Evolutionary conservation across 2,329 filamentous ascomycete species (phyloP), one percentile per base, ranked within the genome.

Genomic region (Aureobasidium sp.): DNA sequence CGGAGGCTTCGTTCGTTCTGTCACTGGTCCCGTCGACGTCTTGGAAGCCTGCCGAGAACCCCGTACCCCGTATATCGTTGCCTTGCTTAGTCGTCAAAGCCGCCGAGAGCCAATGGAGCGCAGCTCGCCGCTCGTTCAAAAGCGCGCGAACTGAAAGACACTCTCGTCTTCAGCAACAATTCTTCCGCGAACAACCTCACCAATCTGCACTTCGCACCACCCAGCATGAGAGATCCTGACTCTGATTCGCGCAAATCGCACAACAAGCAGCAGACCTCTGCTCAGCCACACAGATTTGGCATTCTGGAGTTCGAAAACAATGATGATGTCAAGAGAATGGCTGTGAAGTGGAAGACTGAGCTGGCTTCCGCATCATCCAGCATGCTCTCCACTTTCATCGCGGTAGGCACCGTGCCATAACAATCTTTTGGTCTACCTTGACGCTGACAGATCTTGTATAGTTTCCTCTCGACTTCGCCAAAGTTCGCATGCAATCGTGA

Each of bases 381-480:
- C 74, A 81, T 92, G 67, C 80, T 93, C 62, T 91, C 88, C 41
- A 94, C 90, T 46, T 82, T 91, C 71, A 81, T 83, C 67, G 88
- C 90, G n/a, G 81, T 83, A 71, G 39, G 36, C 24, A n/a, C 24
- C 13, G 47, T 20, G 15, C 32, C 29, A 44, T 41, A 20, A 6
- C 12, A 17, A 29, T n/a, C 36, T 20, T 56, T 15, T 13, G 20
- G 12, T 26, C 32, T 29, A 24, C 47, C 44, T 39, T 15, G 20
- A 50, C 36, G 59, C 50, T 59, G 48, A 66, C 44, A 20, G 15
- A 34, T n/a, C 39, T 47, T 37, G 24, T 62, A 34, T 59, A 81
- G 79, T 95, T 93, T 72, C 90, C 90, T 26, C 84, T 95, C 68
- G 90, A 95, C 74, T 93, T 90, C 69, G 87, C 93, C 73, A 95